Base-by-base conservation (phyloP, 164 flowering plant genomes). In the Magnolia officinalis region DNA sequence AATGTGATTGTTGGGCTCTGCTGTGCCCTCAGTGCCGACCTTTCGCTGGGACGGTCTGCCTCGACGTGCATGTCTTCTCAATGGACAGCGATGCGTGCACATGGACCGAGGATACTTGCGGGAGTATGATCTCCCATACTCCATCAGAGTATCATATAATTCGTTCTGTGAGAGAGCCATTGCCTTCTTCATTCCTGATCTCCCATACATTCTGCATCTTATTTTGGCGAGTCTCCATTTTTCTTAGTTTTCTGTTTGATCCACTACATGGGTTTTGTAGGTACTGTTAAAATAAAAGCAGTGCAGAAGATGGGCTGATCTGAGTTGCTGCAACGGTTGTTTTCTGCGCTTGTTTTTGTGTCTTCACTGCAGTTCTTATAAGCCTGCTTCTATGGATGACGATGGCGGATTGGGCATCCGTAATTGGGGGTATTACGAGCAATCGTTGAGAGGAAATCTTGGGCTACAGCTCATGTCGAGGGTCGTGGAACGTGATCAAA, bases 401-500 rank as follows among this genome's bases (percentile, higher is more conserved):
- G 76, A 80, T 64, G 89, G 86, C 65, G 91, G 88, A 51, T 83
- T 90, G 81, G 87, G 85, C 78, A 75, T 90, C 79, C 89, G 90
- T 29, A 90, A 89, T 79, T 94, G 98, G 98, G 95, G 89, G 24
- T 90, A 89, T 71, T 91, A 90, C 82, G 96, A 89, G 66, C 89
- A 89, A 18, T 74, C 89, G 52, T 75, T 82, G 51, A 90, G 89
- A 63, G 89, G 90, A 31, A 86, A 85, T 71, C 87, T 92, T 6
- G 88, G 87, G 74, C 83, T 94, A 74, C 94, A 94, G 86, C 91
- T 94, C 72, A 90, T 89, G 93, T 80, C 82, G 21, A 69, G 64
- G 58, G 77, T 86, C 73, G 84, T 82, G 1, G 95, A 91, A 24
- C 88, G 88, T 6, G 91, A 89, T 61, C 83, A 85, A 0, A 92